phyloP scores from a whole-genome alignment of 2,329 filamentous ascomycete genomes.

The Trichoderma sp. region DNA sequence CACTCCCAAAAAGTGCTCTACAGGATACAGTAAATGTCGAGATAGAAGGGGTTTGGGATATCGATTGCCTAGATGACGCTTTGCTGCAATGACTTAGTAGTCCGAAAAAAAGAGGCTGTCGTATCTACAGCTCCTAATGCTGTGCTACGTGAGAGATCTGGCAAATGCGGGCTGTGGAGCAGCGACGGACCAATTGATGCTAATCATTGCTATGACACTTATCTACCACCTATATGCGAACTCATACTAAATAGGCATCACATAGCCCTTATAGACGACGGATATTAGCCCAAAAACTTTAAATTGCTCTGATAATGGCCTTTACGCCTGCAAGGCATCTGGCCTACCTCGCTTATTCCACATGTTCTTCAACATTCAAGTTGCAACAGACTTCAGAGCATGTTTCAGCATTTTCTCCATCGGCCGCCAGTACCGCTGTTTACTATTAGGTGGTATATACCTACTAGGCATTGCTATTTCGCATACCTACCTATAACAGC shows the following conservation, averaged over 20 bases:
- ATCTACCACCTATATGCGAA: neutral
- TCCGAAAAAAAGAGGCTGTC: neutral
- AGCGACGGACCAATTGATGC: neutral
- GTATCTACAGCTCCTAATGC: neutral
- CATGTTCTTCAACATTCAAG: neutral
- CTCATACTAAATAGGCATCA: neutral
- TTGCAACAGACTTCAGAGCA: neutral
- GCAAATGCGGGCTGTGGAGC: neutral
- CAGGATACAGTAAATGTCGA: neutral
- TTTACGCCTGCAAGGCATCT: neutral
- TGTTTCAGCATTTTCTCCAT: neutral
- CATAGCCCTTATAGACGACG: neutral
- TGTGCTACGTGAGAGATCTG: constrained; percentile 6
- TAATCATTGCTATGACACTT: neutral
- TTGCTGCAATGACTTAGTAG: neutral
- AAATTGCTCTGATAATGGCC: neutral
- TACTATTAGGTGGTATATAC: neutral
- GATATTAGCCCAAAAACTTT: neutral
- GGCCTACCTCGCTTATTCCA: neutral
- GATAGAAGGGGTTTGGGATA: neutral
- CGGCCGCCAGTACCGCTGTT: neutral
- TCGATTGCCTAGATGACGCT: neutral
- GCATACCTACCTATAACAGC: neutral
- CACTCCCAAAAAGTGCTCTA: neutral
- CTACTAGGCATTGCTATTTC: neutral